Percentiles rank a stretch among this genome's conserved stretches.
These are phyloP conservation scores for Penicillium cosmopolitanum DNA, from an alignment of 495 filamentous ascomycete genomes.

Conservation along the genomic window DNA sequence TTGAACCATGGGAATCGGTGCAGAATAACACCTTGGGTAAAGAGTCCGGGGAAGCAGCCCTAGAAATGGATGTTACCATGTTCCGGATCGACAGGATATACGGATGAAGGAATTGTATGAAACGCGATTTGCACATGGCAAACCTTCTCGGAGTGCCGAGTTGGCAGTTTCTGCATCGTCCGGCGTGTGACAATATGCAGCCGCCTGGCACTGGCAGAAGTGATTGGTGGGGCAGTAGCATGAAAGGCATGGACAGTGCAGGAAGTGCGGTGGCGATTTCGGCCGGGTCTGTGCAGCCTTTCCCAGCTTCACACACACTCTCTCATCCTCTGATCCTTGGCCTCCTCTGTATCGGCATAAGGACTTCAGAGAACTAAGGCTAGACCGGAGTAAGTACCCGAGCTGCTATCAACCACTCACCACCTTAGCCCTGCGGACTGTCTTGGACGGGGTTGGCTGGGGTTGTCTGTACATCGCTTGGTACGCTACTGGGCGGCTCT, in stretches of 20 bases:
- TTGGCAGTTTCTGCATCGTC: constrained; percentile 12
- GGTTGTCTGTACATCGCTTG: not conserved
- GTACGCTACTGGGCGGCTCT: constrained; percentile 5
- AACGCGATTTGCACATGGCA: constrained; percentile 7
- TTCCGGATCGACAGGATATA: constrained; percentile 7
- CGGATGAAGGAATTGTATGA: not conserved
- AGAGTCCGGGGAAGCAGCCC: constrained; percentile 1
- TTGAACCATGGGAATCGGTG: constrained; percentile 1
- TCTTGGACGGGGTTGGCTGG: not conserved
- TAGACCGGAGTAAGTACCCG: not conserved
- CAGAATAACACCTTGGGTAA: not conserved
- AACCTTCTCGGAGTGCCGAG: not conserved
- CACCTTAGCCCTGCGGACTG: not conserved
- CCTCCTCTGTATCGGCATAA: not conserved
- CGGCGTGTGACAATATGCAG: constrained; percentile 12
- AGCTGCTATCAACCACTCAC: not conserved
- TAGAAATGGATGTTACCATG: not conserved
- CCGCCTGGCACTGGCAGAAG: not conserved
- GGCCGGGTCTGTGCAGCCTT: constrained; percentile 4
- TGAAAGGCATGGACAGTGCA: constrained; percentile 6
- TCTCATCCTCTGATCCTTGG: not conserved
- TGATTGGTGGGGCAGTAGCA: not conserved
- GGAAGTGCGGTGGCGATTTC: constrained; percentile 7
- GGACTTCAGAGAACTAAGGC: not conserved
- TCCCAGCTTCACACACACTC: not conserved